A percentile compares a stretch with the other conserved stretches of the same genome.
Conservation (phyloP, 1,139 yeast genomes). For the Sugiyamaella sp. region DNA sequence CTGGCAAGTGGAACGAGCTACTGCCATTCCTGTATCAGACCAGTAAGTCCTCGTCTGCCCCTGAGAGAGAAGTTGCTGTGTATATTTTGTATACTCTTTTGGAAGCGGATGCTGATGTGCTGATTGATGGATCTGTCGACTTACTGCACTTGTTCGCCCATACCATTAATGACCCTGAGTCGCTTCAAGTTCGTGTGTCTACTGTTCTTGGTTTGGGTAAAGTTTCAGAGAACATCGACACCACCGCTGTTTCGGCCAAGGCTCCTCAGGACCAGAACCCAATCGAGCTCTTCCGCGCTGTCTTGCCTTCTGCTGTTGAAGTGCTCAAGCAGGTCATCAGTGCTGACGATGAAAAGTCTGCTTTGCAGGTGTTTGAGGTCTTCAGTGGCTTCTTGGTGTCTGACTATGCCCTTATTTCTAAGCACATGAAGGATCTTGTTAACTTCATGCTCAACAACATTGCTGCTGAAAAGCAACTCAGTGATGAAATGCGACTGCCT, state of each 20-base stretch:
- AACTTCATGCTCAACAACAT: slow-evolving; percentile 71
- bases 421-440: slow-evolving; percentile 67
- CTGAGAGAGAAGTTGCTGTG: slow-evolving; percentile 81
- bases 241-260: slow-evolving; percentile 32
- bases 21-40: slow-evolving; percentile 72
- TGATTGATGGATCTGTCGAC: slow-evolving; percentile 64
- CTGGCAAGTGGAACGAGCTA: slow-evolving; percentile 74
- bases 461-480: slow-evolving; percentile 65
- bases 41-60: slow-evolving; percentile 58
- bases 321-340: slow-evolving; percentile 77
- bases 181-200: slow-evolving; percentile 77
- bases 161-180: slow-evolving; percentile 65
- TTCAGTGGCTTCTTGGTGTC: slow-evolving; percentile 77
- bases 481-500: slow-evolving; percentile 79
- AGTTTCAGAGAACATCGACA: slow-evolving; percentile 67
- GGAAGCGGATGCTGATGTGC: slow-evolving; percentile 66
- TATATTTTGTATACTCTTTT: slow-evolving; percentile 76
- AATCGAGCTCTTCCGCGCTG: slow-evolving; percentile 62
- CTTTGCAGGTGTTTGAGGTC: slow-evolving; percentile 79
- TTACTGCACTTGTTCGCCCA: slow-evolving; percentile 67
- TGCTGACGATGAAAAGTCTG: slow-evolving; percentile 69
- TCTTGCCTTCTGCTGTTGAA: slow-evolving; percentile 79
- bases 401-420: slow-evolving; percentile 80
- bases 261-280: slow-evolving; percentile 45
- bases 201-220: slow-evolving; percentile 83